Base-by-base conservation (phyloP, 768 basidiomycete species). In the Panaeolus cyanescens region DNA sequence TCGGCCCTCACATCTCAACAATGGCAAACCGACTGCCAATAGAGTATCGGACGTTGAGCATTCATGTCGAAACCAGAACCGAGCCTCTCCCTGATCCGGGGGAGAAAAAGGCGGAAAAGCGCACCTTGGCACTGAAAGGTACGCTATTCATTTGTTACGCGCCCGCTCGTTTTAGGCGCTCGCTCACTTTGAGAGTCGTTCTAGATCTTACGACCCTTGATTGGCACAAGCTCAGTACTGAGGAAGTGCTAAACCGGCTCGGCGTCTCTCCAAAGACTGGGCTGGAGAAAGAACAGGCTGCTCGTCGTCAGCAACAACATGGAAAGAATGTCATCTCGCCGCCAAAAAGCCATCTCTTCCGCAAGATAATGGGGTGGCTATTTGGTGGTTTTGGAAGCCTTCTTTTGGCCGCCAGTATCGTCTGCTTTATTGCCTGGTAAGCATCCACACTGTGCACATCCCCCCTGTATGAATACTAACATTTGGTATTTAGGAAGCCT, bases 341-440 rank as follows among this genome's bases (percentile, higher is more conserved):
- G 2, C 83, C 82, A 2, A 80, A 78, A 19, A 78, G 67, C 28
- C 80, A 83, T 61, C 70, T 69, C 55, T 68, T 66, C 39, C 73
- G 73, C 42, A 86, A 84, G 72, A 67, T 84, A 33, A 63, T 83
- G 17, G 78, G 75, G 9, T 87, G 83, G 74, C 64, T 86, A 8
- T 80, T 87, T 62, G 83, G 85, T 33, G 79, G 85, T 0, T 83
- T 87, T 62, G 78, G 79, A 3, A 77, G 73, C 62, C 71, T 82
- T 32, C 67, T 83, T 13, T 67, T 80, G 12, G 73, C 66, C 17
- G 85, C 81, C 28, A 79, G 79, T 37, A 77, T 87, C 32, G 71
- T 87, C 19, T 85, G 82, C 65, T 87, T 86, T 70, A 70, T 87
- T 57, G 78, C 84, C 2, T 85, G 77, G 80, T 79, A 55, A 31